Base-by-base conservation (phyloP, 2,329 filamentous ascomycete genomes). In the Aspergillus novofumigatus region DNA sequence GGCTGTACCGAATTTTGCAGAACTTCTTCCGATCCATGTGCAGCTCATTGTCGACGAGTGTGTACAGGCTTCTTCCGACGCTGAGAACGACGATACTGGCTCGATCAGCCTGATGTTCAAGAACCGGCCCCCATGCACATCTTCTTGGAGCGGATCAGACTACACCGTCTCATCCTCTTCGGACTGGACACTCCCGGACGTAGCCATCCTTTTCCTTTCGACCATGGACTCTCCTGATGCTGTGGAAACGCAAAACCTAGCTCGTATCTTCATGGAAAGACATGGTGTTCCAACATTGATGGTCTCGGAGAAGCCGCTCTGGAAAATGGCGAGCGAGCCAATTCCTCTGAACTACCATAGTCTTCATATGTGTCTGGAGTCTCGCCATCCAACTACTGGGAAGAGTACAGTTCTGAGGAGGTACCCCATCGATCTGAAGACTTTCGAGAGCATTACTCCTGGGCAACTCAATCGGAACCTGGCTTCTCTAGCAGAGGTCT, bases 1-100 rank as follows among this genome's bases (percentile, higher is more conserved):
- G 23, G 69, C 75, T 28, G 67, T 75, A 35, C 74, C 78, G 6
- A 78, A 78, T 44, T 77, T 77, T 65, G 78, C 78, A 14, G 77
- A 80, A 51, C 74, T 81, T 26, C 74, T 81, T 26, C 77, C 76
- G 29, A 78, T 75, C 49, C 74, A 75, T 67, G 72, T 78, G 17
- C 77, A 80, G 59, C 71, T 81, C 14, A 72, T 78, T 52, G 77
- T 81, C 41, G 77, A 81, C 49, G 77, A 79, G 57, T 80, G 77
- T 56, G 61, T 72, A 44, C 66, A 67, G 23, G 75, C 76, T 21
- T 61, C 63, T 1, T 67, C 66, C 17, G 66, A 67, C n/a, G 48
- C 59, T 26, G 62, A 61, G 17, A 57, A 61, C 6, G 60, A 64
- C 50, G 65, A 63, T 14, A 64, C 71, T 49, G 67, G 65, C 50